Evolutionary conservation across 306 rosid species (phyloP).

Genomic region (Biancaea sappan): DNA sequence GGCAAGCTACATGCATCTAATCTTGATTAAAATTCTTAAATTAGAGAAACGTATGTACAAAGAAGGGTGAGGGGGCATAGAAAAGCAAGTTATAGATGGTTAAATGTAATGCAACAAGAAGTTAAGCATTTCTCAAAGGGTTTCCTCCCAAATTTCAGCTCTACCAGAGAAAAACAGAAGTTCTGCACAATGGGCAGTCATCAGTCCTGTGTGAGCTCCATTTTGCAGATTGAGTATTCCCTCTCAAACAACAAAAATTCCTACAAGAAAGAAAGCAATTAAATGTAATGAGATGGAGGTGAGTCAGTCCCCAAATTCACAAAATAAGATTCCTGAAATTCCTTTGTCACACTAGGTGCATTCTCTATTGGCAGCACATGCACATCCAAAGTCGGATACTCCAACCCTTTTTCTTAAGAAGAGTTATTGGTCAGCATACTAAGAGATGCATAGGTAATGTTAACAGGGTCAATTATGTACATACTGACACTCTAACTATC

Average conservation of each 20-base stretch:
- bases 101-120: too few species aligned
- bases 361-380: background rate
- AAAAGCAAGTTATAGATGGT: too few species aligned
- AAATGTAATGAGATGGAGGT: slow-evolving; percentile 20
- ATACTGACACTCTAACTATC: too few species aligned
- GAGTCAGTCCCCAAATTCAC: background rate
- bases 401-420: too few species aligned
- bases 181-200: background rate
- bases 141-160: background rate
- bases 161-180: background rate
- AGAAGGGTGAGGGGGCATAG: background rate
- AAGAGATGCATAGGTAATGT: too few species aligned
- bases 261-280: slow-evolving; percentile 38
- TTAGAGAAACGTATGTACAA: slow-evolving; percentile 23
- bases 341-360: background rate
- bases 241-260: slow-evolving; percentile 79
- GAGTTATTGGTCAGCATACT: too few species aligned
- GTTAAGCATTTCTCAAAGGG: background rate
- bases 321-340: background rate
- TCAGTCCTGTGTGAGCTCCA: slow-evolving; percentile 53
- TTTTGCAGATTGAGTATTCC: slow-evolving; percentile 72
- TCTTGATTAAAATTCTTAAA: background rate
- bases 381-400: background rate
- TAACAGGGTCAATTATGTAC: too few species aligned
- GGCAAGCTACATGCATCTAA: background rate